phyloP scores from a whole-genome alignment of 2,329 filamentous ascomycete species.

The Elsinoe arachidis region DNA sequence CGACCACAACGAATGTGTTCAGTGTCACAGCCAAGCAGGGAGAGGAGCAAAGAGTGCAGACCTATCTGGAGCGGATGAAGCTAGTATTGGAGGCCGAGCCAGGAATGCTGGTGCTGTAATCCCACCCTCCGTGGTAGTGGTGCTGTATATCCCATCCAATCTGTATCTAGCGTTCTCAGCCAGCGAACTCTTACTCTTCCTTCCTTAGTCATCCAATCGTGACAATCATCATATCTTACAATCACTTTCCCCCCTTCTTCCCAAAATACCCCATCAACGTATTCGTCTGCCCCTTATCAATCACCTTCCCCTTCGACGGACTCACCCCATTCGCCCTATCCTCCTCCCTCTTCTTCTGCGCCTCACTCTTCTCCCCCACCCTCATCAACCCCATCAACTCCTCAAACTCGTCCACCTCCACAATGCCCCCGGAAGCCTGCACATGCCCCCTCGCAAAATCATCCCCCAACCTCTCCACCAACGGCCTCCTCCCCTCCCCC shows the following conservation, averaged over 20 bases:
- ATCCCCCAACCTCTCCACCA: slow-evolving; percentile 48
- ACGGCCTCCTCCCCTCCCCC: slow-evolving; percentile 19
- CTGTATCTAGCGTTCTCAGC: slow-evolving; percentile 8
- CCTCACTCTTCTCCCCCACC: slow-evolving; percentile 44
- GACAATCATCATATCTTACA: background rate
- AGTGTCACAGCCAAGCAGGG: slow-evolving; percentile 68
- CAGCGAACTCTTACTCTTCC: slow-evolving; percentile 9
- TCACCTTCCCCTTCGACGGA: slow-evolving; percentile 28
- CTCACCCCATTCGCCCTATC: slow-evolving; percentile 23
- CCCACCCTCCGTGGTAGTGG: background rate
- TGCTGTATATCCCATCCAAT: background rate
- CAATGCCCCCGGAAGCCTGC: slow-evolving; percentile 58
- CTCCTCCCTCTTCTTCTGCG: slow-evolving; percentile 27
- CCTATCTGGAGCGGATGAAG: slow-evolving; percentile 84
- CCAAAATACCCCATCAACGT: slow-evolving; percentile 49
- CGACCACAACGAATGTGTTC: slow-evolving; percentile 62
- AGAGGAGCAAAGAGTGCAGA: slow-evolving; percentile 71
- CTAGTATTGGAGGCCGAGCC: slow-evolving; percentile 71
- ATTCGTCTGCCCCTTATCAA: slow-evolving; percentile 40
- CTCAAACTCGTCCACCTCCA: slow-evolving; percentile 53
- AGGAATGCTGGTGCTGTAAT: slow-evolving; percentile 56
- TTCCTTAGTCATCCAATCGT: background rate
- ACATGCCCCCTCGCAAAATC: slow-evolving; percentile 60
- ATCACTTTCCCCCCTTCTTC: slow-evolving; percentile 25
- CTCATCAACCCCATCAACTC: slow-evolving; percentile 53